Conservation (phyloP, 805 yeast genomes). For the Teunomyces stri region DNA sequence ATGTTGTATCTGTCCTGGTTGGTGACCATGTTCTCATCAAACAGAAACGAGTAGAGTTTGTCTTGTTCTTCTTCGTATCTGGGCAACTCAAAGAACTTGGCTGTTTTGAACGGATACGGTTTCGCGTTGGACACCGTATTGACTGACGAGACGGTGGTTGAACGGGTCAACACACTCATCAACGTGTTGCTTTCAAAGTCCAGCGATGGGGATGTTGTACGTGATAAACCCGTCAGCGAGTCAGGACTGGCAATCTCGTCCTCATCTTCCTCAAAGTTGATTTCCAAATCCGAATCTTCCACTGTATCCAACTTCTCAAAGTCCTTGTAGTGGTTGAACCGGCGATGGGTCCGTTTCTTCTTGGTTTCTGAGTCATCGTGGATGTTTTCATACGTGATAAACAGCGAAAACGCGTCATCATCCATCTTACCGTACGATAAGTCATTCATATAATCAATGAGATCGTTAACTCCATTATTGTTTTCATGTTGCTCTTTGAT, state of each 20-base stretch:
- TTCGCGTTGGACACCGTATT: slow-evolving; percentile 9
- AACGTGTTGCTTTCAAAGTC: slow-evolving; percentile 31
- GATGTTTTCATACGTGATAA: slow-evolving; percentile 8
- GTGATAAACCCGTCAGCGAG: slow-evolving; percentile 28
- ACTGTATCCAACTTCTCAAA: slow-evolving; percentile 15
- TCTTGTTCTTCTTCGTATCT: slow-evolving; percentile 19
- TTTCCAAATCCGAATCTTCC: slow-evolving; percentile 15
- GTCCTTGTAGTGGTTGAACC: slow-evolving; percentile 13
- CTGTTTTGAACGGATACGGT: slow-evolving; percentile 13
- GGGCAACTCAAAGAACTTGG: slow-evolving; percentile 34
- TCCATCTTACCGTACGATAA: slow-evolving; percentile 17
- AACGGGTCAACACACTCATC: slow-evolving; percentile 40
- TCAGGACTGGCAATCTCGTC: slow-evolving; percentile 16
- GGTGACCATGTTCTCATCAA: slow-evolving; percentile 17
- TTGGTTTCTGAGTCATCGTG: slow-evolving; percentile 4
- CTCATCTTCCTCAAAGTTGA: slow-evolving; percentile 29
- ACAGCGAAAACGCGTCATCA: background rate
- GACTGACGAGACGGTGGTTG: slow-evolving; percentile 36
- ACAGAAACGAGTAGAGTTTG: slow-evolving; percentile 15
- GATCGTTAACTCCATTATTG: slow-evolving; percentile 21
- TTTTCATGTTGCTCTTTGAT: slow-evolving; percentile 15
- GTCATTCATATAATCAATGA: slow-evolving; percentile 27
- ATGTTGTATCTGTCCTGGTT: slow-evolving; percentile 34
- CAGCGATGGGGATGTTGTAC: slow-evolving; percentile 38
- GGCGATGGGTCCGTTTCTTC: slow-evolving; percentile 9